These are phyloP conservation scores for Populus pruinosa DNA, from an alignment of 345 rosid species.

Conservation along the genomic window DNA sequence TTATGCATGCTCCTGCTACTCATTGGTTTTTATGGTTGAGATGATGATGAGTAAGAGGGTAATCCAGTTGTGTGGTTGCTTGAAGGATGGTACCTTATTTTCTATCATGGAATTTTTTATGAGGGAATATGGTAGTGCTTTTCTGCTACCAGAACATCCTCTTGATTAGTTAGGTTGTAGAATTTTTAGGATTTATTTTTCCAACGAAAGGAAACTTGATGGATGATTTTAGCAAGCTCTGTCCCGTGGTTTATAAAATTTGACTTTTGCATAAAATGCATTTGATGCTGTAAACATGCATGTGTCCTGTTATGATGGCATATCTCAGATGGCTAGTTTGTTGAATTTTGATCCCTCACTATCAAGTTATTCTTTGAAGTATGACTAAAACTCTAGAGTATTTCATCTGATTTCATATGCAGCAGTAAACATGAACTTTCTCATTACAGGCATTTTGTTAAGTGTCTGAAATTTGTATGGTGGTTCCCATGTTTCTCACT, in stretches of 20 bases:
- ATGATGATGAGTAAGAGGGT: neutral
- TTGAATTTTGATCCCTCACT: neutral
- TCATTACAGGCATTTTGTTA: neutral
- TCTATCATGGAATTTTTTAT: neutral
- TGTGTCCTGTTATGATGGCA: neutral
- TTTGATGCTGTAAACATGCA: neutral
- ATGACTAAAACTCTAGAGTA: neutral
- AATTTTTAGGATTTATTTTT: neutral
- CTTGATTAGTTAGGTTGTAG: neutral
- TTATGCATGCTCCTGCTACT: neutral
- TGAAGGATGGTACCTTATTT: neutral
- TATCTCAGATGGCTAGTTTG: neutral
- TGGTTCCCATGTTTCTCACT: neutral
- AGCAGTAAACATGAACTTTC: neutral
- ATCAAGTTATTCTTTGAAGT: neutral
- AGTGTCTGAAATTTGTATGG: neutral
- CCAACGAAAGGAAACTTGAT: neutral
- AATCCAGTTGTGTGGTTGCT: neutral
- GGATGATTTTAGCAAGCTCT: neutral
- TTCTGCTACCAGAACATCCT: neutral
- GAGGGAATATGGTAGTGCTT: neutral
- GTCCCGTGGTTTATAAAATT: neutral
- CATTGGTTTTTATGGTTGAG: neutral
- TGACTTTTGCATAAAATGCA: neutral
- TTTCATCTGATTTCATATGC: neutral